Evolutionary conservation across 2,329 filamentous ascomycete genomes (phyloP).

Genomic region (Pseudodiploospora longispora): DNA sequence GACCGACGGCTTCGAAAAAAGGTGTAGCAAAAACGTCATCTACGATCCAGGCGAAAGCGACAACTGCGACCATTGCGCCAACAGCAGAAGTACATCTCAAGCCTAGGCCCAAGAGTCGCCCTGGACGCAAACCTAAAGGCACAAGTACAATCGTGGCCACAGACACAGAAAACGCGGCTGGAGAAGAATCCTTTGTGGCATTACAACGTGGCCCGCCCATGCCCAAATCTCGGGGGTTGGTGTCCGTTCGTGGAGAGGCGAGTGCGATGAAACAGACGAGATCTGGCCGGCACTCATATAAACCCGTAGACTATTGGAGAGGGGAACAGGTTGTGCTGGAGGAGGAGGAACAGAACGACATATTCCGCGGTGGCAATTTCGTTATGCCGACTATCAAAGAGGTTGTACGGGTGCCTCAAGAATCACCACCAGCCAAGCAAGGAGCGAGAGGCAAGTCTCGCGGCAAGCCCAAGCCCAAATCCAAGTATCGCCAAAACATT

Average conservation of each 20-base stretch:
- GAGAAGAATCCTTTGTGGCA: slow-evolving; percentile 38
- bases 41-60: slow-evolving; percentile 3
- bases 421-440: slow-evolving; percentile 30
- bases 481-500: slow-evolving; percentile 26
- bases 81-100: slow-evolving; percentile 12
- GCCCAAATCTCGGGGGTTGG: slow-evolving; percentile 45
- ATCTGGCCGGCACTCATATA: slow-evolving; percentile 69
- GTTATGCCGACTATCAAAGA: slow-evolving; percentile 66
- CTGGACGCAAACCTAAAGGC: slow-evolving; percentile 17
- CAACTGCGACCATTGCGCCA: not conserved
- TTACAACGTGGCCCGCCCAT: slow-evolving; percentile 48
- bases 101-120: slow-evolving; percentile 18
- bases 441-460: slow-evolving; percentile 10
- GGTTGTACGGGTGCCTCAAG: slow-evolving; percentile 62
- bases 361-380: slow-evolving; percentile 34
- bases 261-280: slow-evolving; percentile 54
- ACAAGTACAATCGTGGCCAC: slow-evolving; percentile 22
- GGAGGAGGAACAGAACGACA: slow-evolving; percentile 45
- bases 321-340: slow-evolving; percentile 72
- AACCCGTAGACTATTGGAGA: slow-evolving; percentile 77
- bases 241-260: slow-evolving; percentile 41
- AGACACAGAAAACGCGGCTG: slow-evolving; percentile 33
- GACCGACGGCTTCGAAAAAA: slow-evolving; percentile 17
- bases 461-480: slow-evolving; percentile 20
- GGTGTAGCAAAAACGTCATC: slow-evolving; percentile 11